phyloP scores from a whole-genome alignment of 2,329 filamentous ascomycete genomes.

The Sarocladium brachiariae region DNA sequence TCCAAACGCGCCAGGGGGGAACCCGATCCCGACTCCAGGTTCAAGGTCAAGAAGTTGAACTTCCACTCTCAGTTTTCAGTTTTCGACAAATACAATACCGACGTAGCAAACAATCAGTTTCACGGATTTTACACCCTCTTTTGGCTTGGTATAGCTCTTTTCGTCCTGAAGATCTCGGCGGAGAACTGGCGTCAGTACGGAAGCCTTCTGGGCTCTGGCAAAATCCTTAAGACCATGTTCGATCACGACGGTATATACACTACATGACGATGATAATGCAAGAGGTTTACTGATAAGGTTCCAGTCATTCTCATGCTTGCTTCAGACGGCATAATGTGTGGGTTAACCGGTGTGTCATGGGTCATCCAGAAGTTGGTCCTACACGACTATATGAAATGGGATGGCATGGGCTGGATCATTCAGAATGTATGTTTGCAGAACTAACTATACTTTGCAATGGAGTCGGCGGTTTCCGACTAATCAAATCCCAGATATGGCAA shows the following conservation, averaged over 20 bases:
- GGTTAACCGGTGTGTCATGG: slow-evolving; percentile 57
- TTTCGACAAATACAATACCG: slow-evolving; percentile 66
- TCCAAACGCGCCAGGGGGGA: slow-evolving; percentile 15
- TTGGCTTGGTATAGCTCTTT: slow-evolving; percentile 63
- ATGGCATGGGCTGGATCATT: slow-evolving; percentile 62
- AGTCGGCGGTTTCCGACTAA: too few species aligned
- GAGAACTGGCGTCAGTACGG: slow-evolving; percentile 65
- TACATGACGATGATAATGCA: neutral
- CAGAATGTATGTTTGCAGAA: slow-evolving; percentile 48
- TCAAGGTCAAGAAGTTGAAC: slow-evolving; percentile 44
- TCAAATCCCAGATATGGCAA: slow-evolving; percentile 66
- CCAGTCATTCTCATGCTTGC: slow-evolving; percentile 47
- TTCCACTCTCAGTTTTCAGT: slow-evolving; percentile 68
- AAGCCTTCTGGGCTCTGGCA: slow-evolving; percentile 61
- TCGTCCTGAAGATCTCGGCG: slow-evolving; percentile 59
- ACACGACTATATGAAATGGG: slow-evolving; percentile 59
- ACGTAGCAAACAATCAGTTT: slow-evolving; percentile 60
- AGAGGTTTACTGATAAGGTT: neutral
- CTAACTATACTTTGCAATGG: too few species aligned
- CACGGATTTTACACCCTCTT: slow-evolving; percentile 76
- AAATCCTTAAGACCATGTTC: slow-evolving; percentile 66
- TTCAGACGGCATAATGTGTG: slow-evolving; percentile 65
- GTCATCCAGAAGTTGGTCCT: slow-evolving; percentile 55
- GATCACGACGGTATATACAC: slow-evolving; percentile 34
- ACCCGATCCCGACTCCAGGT: slow-evolving; percentile 14